Conservation (phyloP, 306 rosid genomes). For the Rubus idaeus region DNA sequence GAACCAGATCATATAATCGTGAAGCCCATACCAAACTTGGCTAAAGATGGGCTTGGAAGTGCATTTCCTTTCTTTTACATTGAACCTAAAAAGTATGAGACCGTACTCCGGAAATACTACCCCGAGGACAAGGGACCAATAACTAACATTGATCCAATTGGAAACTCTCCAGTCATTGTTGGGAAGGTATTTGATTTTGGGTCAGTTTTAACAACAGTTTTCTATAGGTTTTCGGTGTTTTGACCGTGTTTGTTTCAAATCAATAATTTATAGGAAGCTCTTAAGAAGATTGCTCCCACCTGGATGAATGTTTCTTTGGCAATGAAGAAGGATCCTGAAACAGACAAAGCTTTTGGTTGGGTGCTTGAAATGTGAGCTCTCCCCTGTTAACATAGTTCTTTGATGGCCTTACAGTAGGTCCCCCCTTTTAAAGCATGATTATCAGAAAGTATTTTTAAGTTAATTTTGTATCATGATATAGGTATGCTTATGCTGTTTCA, state of each 20-base stretch:
- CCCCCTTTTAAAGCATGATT: not conserved
- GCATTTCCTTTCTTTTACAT: slow-evolving; percentile 98
- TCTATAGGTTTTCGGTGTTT: slow-evolving; percentile 6
- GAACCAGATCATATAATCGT: slow-evolving; percentile 96
- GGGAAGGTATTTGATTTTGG: slow-evolving; percentile 59
- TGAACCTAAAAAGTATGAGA: slow-evolving; percentile 83
- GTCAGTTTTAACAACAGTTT: slow-evolving; percentile 10
- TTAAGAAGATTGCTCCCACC: slow-evolving; percentile 97
- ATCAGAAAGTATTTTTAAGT: not conserved
- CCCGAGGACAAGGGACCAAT: slow-evolving; percentile 79
- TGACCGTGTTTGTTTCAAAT: slow-evolving; percentile 22
- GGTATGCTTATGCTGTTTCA: slow-evolving; percentile 96
- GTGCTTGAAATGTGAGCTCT: slow-evolving; percentile 92
- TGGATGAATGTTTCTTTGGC: slow-evolving; percentile 99
- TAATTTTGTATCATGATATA: slow-evolving; percentile 33
- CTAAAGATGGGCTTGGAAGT: slow-evolving; percentile 76
- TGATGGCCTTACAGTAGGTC: slow-evolving; percentile 9
- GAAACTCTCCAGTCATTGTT: slow-evolving; percentile 96
- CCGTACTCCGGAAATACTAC: slow-evolving; percentile 71
- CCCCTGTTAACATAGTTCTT: slow-evolving; percentile 13
- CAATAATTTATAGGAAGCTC: slow-evolving; percentile 59
- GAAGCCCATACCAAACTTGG: slow-evolving; percentile 94
- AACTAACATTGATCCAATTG: slow-evolving; percentile 86
- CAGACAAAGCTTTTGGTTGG: slow-evolving; percentile 99
- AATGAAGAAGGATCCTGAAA: slow-evolving; percentile 97